Percentiles rank a stretch among this genome's conserved stretches.
Conservation (phyloP, 345 rosid genomes). For the Cardiospermum halicacabum region DNA sequence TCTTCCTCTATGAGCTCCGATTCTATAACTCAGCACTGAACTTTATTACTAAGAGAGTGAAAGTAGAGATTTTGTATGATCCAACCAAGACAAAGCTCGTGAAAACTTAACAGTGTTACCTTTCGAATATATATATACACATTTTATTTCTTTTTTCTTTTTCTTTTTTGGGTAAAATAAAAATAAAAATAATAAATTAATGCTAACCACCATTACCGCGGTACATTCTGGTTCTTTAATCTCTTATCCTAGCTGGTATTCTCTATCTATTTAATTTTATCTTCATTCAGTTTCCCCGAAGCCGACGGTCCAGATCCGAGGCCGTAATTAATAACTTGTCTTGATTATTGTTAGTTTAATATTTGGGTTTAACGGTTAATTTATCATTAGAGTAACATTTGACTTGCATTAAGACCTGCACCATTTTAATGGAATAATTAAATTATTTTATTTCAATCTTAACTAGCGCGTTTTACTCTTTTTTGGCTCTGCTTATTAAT, state of each 20-base stretch:
- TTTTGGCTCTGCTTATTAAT: background rate
- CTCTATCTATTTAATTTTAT: background rate
- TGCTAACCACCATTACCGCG: background rate
- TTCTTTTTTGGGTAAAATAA: no score
- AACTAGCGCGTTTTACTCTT: background rate
- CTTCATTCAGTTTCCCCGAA: background rate
- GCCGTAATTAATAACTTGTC: background rate
- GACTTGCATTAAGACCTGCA: no score
- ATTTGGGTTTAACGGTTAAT: no score
- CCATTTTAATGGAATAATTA: no score
- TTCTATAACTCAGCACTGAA: background rate
- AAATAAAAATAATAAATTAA: background rate
- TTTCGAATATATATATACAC: background rate
- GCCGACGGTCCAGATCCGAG: background rate
- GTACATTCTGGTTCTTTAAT: background rate
- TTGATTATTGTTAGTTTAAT: no score
- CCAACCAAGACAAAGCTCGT: constrained; percentile 47
- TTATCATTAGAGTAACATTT: no score
- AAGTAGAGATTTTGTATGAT: constrained; percentile 40
- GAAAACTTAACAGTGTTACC: constrained; percentile 18
- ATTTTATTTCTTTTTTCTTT: background rate
- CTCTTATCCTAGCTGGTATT: constrained; percentile 2
- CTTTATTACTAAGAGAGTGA: constrained; percentile 14
- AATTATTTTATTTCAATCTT: background rate
- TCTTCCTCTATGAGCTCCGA: background rate